Base-by-base conservation (phyloP, 2,329 filamentous ascomycete species). In the Calonectria leucothoes region DNA sequence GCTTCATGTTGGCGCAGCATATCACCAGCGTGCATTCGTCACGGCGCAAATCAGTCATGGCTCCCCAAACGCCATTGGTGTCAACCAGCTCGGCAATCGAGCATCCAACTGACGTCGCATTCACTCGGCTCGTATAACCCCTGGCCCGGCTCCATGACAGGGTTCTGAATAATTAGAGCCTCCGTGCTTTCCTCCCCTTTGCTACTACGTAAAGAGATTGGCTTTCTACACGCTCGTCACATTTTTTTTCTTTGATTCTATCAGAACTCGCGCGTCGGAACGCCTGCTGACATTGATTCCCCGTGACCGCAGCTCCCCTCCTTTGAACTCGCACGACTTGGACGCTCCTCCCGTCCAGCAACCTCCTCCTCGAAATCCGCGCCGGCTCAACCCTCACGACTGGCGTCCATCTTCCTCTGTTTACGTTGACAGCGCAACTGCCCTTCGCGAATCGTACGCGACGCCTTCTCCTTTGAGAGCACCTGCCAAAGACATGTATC, bases 351-450 rank as follows among this genome's bases (percentile, higher is more conserved):
- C 83, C 12, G 79, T 81, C 35, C 81, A 81, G 72, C 75, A 83
- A 31, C 83, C 82, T 39, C 82, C 86, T 48, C 82, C 82, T 29
- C 82, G 82, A 79, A 86, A 85, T 68, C 82, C 84, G 15, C 79
- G 78, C 70, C 73, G 82, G 78, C 69, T 83, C 76, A 71, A 81
- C 80, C 73, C 78, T 67, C 72, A 79, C 42, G 72, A 80, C 72
- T 85, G 84, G 74, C 88, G 89, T 49, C 88, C 89, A n/a, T 77
- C 86, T 8, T 93, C 92, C 37, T 93, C 93, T 20, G 77, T 92
- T 59, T 93, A 82, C 74, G 78, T 74, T 27, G 77, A 80, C 66
- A 74, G 75, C 33, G 71, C 77, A 65, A 48, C 64, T 42, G 66
- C 55, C 69, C 68, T 65, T 31, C 63, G 66, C 57, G 63, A 73